Conservation (phyloP, 495 filamentous ascomycete genomes). For the Cladorrhinum samala region DNA sequence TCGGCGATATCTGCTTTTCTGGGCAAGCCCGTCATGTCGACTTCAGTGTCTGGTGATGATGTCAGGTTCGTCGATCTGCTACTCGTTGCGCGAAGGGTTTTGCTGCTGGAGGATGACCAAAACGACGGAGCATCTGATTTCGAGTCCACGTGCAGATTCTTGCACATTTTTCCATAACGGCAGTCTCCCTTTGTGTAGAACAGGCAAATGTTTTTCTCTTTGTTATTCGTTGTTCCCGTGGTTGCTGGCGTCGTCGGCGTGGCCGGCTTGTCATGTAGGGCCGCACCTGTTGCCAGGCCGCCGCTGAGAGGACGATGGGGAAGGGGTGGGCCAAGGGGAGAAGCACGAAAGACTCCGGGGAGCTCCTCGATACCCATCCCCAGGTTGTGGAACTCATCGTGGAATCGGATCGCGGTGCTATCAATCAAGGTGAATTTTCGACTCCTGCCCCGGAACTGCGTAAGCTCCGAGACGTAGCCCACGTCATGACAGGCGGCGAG, state of each 20-base stretch:
- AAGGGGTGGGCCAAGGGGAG: conserved; percentile 15
- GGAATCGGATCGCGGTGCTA: conserved; percentile 24
- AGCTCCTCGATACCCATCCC: conserved; percentile 39
- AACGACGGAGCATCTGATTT: neutral
- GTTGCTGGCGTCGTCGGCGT: too few species aligned
- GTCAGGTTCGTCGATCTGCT: too few species aligned
- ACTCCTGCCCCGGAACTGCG: conserved; percentile 36
- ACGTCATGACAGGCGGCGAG: conserved; percentile 60
- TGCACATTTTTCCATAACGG: neutral
- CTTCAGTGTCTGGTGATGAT: too few species aligned
- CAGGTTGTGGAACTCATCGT: conserved; percentile 25
- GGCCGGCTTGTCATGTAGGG: too few species aligned
- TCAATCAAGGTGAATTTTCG: conserved; percentile 50
- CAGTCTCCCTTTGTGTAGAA: neutral
- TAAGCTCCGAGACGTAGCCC: conserved; percentile 52
- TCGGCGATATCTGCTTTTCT: too few species aligned
- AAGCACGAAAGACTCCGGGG: conserved; percentile 39
- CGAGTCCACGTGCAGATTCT: neutral
- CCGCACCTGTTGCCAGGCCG: too few species aligned
- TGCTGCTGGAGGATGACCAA: too few species aligned
- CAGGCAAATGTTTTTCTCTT: neutral
- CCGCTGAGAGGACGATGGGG: neutral
- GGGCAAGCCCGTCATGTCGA: too few species aligned
- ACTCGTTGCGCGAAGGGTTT: too few species aligned
- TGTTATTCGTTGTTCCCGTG: neutral